Percentiles rank a stretch among this genome's conserved stretches.
These are phyloP conservation scores for Tribonema minus DNA, from an alignment of 108 stramenopile species.

Conservation along the genomic window DNA sequence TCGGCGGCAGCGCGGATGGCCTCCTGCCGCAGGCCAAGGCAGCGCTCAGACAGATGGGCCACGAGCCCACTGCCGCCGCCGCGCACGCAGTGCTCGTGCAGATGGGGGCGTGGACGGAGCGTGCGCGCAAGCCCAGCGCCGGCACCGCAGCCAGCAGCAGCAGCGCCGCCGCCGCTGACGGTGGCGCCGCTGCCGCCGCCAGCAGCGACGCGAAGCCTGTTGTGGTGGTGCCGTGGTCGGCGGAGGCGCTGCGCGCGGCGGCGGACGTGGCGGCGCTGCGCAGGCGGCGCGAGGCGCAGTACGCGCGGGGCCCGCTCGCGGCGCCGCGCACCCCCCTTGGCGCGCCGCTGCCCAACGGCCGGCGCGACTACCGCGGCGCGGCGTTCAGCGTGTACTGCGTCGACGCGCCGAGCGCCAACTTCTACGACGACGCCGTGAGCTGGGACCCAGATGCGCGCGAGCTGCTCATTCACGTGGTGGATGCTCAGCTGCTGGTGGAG, in stretches of 20 bases:
- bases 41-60: background rate
- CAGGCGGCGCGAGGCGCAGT: background rate
- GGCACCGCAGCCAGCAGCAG: background rate
- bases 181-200: background rate
- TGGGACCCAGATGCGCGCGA: slow-evolving; percentile 23
- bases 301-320: slow-evolving; percentile 2
- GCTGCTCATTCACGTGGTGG: slow-evolving; percentile 36
- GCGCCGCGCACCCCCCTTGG: background rate
- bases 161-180: background rate
- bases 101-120: slow-evolving; percentile 21
- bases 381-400: slow-evolving; percentile 27
- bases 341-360: background rate
- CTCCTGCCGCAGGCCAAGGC: background rate
- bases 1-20: background rate
- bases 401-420: slow-evolving; percentile 8
- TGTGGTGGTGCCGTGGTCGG: slow-evolving; percentile 2
- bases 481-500: slow-evolving; percentile 26
- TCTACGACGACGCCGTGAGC: slow-evolving; percentile 35
- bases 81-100: slow-evolving; percentile 21
- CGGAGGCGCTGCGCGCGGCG: slow-evolving; percentile 10
- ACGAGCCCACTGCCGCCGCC: slow-evolving; percentile 1
- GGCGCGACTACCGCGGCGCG: slow-evolving; percentile 32
- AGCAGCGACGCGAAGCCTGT: background rate
- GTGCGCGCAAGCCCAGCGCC: background rate
- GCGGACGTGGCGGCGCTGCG: background rate